A percentile compares a stretch with the other conserved stretches of the same genome.
phyloP scores from a whole-genome alignment of 192 early-diverging fungal species.

The Geranomyces michiganensis region DNA sequence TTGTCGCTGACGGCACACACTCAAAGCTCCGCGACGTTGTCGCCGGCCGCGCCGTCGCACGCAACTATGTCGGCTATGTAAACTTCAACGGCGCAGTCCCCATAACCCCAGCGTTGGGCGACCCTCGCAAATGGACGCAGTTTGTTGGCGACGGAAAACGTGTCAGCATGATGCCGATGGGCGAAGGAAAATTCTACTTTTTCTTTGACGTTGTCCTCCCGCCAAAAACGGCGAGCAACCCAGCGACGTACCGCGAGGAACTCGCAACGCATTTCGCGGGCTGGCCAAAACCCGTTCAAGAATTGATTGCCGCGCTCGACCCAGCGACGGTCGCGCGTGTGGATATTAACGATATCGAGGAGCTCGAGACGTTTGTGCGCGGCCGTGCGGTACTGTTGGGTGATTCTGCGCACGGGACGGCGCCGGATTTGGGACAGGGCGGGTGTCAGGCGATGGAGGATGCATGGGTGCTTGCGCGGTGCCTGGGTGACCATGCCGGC shows the following conservation, averaged over 20 bases:
- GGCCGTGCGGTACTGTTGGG: constrained; percentile 22
- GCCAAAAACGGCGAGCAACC: background rate
- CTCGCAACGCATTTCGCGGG: constrained; percentile 18
- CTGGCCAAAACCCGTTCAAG: constrained; percentile 23
- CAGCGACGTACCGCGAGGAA: constrained; percentile 20
- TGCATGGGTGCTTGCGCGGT: constrained; percentile 24
- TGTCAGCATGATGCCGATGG: constrained; percentile 36
- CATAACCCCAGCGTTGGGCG: constrained; percentile 14
- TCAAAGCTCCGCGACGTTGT: constrained; percentile 21
- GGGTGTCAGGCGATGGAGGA: constrained; percentile 34
- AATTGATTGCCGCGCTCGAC: constrained; percentile 11
- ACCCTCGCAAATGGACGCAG: constrained; percentile 23
- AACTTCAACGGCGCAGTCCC: constrained; percentile 30
- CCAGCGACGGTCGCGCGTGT: constrained; percentile 28
- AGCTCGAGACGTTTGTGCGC: constrained; percentile 21
- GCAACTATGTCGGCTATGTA: constrained; percentile 26
- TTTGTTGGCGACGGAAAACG: constrained; percentile 30
- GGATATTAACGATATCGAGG: constrained; percentile 24
- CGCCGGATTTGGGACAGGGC: constrained; percentile 29
- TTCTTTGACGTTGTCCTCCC: constrained; percentile 27
- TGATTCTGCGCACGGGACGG: constrained; percentile 26
- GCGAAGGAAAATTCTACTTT: constrained; percentile 29
- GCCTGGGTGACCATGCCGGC: constrained; percentile 13
- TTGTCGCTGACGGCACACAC: constrained; percentile 30
- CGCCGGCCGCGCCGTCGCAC: constrained; percentile 4